These are phyloP conservation scores for Ottelia alismoides DNA, from an alignment of 106 monocot species.

Conservation along the genomic window DNA sequence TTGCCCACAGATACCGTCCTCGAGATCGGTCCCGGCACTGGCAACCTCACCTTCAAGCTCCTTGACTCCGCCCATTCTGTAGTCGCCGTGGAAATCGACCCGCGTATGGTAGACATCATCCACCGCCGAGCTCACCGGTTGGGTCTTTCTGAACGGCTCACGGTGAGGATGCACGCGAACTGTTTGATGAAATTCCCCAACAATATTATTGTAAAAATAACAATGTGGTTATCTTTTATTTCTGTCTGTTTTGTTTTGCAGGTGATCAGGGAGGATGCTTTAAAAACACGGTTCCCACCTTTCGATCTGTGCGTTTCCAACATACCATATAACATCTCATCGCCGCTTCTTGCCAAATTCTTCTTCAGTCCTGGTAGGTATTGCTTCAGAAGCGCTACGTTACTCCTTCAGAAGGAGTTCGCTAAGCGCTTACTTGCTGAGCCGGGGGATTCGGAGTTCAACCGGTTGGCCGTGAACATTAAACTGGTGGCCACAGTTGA, in stretches of 20 bases:
- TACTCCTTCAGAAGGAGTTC: slow-evolving; percentile 91
- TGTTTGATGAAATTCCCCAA: slow-evolving; percentile 37
- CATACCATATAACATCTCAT: slow-evolving; percentile 91
- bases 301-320: slow-evolving; percentile 83
- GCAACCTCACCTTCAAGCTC: slow-evolving; percentile 61
- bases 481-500: slow-evolving; percentile 46
- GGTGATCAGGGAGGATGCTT: slow-evolving; percentile 51
- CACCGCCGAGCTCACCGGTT: slow-evolving; percentile 19
- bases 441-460: slow-evolving; percentile 72
- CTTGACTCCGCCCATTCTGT: slow-evolving; percentile 38
- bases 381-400: slow-evolving; percentile 49
- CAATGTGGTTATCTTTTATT: too few species aligned
- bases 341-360: slow-evolving; percentile 71
- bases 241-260: too few species aligned
- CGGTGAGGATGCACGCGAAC: slow-evolving; percentile 20
- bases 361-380: slow-evolving; percentile 22
- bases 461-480: slow-evolving; percentile 64
- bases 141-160: slow-evolving; percentile 35
- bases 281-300: slow-evolving; percentile 46
- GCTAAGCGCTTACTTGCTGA: slow-evolving; percentile 49
- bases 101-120: slow-evolving; percentile 68
- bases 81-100: slow-evolving; percentile 73
- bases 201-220: too few species aligned
- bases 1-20: slow-evolving; percentile 22
- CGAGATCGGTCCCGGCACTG: slow-evolving; percentile 32